Evolutionary conservation across 257 asterid species (phyloP).

Genomic region (Pogostemon cablin): DNA sequence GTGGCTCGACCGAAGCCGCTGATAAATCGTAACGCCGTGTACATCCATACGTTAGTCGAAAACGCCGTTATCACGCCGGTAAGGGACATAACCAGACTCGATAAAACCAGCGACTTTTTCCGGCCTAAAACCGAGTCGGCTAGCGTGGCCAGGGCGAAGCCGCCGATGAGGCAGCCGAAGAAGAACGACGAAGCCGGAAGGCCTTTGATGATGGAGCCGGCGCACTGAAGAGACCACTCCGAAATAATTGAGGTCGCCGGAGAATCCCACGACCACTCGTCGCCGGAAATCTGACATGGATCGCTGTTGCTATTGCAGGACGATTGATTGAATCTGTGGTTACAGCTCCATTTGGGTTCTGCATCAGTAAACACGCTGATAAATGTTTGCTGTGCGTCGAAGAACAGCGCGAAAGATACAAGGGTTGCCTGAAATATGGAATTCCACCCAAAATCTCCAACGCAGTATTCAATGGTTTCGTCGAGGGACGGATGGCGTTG

Average conservation of each 20-base stretch:
- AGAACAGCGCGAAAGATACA: constrained; percentile 58
- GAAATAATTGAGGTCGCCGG: constrained; percentile 56
- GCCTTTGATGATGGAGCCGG: constrained; percentile 54
- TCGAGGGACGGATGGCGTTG: constrained; percentile 47
- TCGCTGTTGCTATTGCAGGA: constrained; percentile 18
- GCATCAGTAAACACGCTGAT: constrained; percentile 67
- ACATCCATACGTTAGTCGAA: constrained; percentile 54
- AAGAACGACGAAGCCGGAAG: constrained; percentile 68
- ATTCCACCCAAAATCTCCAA: constrained; percentile 62
- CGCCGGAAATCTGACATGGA: constrained; percentile 42
- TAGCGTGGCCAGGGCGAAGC: constrained; percentile 57
- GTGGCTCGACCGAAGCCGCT: constrained; percentile 60
- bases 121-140: constrained; percentile 72
- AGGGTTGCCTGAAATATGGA: constrained; percentile 55
- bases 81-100: constrained; percentile 56
- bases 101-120: constrained; percentile 50
- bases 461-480: constrained; percentile 58
- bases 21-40: constrained; percentile 42
- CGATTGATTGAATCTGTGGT: not conserved
- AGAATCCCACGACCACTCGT: constrained; percentile 52
- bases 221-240: constrained; percentile 73
- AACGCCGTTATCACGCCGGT: constrained; percentile 47
- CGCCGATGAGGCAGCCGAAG: constrained; percentile 64
- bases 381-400: constrained; percentile 74
- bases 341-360: constrained; percentile 57